Evolutionary conservation across 2,329 filamentous ascomycete genomes (phyloP).

Genomic region (Pezicula rhizophila): DNA sequence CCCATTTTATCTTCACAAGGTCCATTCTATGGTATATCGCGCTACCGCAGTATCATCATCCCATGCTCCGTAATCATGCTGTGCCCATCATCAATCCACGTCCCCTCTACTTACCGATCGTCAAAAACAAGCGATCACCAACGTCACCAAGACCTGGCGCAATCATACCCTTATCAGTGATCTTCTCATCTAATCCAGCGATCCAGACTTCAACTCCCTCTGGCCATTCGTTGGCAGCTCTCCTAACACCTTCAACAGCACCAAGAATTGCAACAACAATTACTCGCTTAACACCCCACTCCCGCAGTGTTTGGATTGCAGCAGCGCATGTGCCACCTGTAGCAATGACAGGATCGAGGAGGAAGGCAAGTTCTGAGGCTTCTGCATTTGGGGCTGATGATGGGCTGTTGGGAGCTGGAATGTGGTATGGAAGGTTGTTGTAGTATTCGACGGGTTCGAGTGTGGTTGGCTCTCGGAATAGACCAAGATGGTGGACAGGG

Average conservation of each 20-base stretch:
- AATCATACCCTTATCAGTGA: slow-evolving; percentile 81
- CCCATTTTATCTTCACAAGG: too few relatives aligned
- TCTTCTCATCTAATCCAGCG: slow-evolving; percentile 67
- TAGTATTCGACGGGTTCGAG: slow-evolving; percentile 94
- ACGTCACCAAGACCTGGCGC: slow-evolving; percentile 86
- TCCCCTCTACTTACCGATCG: slow-evolving; percentile 65
- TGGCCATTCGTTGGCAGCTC: slow-evolving; percentile 71
- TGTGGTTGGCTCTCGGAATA: slow-evolving; percentile 84
- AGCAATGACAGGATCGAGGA: slow-evolving; percentile 89
- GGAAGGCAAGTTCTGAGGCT: slow-evolving; percentile 61
- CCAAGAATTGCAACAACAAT: slow-evolving; percentile 72
- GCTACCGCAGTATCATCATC: too few relatives aligned
- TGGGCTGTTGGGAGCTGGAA: slow-evolving; percentile 33
- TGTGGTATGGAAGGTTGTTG: slow-evolving; percentile 85
- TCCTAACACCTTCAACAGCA: slow-evolving; percentile 62
- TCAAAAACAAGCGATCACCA: slow-evolving; percentile 83
- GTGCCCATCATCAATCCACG: too few relatives aligned
- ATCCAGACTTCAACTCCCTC: slow-evolving; percentile 76
- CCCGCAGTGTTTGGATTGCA: slow-evolving; percentile 79
- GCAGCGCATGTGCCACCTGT: slow-evolving; percentile 86
- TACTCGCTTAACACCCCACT: slow-evolving; percentile 86
- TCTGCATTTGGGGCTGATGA: slow-evolving; percentile 32
- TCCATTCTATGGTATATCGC: background rate
- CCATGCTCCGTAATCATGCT: too few relatives aligned
- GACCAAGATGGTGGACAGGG: slow-evolving; percentile 85